Evolutionary conservation across 306 rosid genomes (phyloP).

Genomic region (Lupinus albus): DNA sequence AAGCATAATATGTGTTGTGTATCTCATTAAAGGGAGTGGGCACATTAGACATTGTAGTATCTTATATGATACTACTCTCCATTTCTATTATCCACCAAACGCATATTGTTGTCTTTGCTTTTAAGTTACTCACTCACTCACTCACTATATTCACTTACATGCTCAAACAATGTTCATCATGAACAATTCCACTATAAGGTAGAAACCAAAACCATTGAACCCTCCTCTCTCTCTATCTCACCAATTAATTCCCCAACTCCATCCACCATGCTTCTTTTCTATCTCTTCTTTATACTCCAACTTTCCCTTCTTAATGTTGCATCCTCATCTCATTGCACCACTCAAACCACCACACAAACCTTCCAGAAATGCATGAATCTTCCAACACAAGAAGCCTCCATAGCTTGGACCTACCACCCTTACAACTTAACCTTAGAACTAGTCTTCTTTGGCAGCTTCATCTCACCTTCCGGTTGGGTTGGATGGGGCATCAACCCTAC

Average conservation of each 20-base stretch:
- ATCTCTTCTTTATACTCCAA: conserved; percentile 41
- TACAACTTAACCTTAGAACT: conserved; percentile 75
- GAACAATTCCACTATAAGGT: conserved; percentile 36
- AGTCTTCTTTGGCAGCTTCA: conserved; percentile 83
- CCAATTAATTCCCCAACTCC: neutral
- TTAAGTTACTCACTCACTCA: conserved; percentile 78
- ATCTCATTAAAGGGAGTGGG: neutral
- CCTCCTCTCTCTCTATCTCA: conserved; percentile 17
- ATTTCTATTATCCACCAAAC: conserved; percentile 55
- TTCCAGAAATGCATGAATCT: conserved; percentile 82
- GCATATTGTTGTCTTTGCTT: conserved; percentile 58
- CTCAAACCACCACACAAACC: conserved; percentile 49
- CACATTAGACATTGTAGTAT: conserved; percentile 16
- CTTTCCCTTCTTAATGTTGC: conserved; percentile 42
- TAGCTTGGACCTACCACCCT: conserved; percentile 92
- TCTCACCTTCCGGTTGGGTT: conserved; percentile 98
- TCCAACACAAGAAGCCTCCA: conserved; percentile 88
- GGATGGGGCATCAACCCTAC: conserved; percentile 90
- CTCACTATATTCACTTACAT: conserved; percentile 29
- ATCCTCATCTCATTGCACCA: conserved; percentile 60
- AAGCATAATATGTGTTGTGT: no score
- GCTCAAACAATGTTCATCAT: conserved; percentile 43
- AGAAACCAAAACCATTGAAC: conserved; percentile 29
- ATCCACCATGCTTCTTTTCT: conserved; percentile 46
- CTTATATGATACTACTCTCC: neutral